Evolutionary conservation across 257 asterid genomes (phyloP).

Genomic region (Solanum infundibuliforme): DNA sequence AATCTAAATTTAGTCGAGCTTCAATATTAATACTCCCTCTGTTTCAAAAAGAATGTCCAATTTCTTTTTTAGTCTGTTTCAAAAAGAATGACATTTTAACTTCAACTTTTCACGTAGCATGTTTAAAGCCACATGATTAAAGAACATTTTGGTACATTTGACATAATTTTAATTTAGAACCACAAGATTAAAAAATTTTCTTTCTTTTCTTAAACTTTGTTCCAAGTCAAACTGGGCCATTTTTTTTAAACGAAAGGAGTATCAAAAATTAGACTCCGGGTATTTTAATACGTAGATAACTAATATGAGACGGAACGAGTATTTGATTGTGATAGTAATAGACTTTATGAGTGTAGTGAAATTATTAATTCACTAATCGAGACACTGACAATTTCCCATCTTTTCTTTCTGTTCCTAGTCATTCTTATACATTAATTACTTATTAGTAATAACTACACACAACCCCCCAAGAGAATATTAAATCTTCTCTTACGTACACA

Average conservation of each 20-base stretch:
- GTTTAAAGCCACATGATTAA: too few relatives aligned
- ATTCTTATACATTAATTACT: neutral
- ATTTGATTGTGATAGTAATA: neutral
- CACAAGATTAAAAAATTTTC: accelerated
- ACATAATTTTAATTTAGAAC: too few relatives aligned
- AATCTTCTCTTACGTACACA: neutral
- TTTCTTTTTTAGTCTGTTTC: too few relatives aligned
- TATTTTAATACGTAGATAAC: too few relatives aligned
- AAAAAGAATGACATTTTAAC: too few relatives aligned
- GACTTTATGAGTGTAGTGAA: neutral
- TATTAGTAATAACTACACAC: neutral
- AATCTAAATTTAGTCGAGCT: too few relatives aligned
- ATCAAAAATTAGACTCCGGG: accelerated
- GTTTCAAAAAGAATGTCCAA: too few relatives aligned
- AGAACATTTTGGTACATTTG: too few relatives aligned
- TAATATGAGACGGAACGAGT: neutral
- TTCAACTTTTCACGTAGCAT: too few relatives aligned
- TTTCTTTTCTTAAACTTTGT: too few relatives aligned
- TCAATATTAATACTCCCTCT: too few relatives aligned
- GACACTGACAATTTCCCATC: neutral
- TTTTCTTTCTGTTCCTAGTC: slow-evolving; percentile 6
- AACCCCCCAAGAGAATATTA: neutral
- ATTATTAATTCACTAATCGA: neutral
- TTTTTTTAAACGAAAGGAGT: too few relatives aligned
- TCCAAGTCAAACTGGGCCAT: accelerated